Percentiles rank a stretch among this genome's conserved stretches.
Evolutionary conservation across 2,329 filamentous ascomycete species (phyloP).

Genomic region (Curvularia eragrostidis): DNA sequence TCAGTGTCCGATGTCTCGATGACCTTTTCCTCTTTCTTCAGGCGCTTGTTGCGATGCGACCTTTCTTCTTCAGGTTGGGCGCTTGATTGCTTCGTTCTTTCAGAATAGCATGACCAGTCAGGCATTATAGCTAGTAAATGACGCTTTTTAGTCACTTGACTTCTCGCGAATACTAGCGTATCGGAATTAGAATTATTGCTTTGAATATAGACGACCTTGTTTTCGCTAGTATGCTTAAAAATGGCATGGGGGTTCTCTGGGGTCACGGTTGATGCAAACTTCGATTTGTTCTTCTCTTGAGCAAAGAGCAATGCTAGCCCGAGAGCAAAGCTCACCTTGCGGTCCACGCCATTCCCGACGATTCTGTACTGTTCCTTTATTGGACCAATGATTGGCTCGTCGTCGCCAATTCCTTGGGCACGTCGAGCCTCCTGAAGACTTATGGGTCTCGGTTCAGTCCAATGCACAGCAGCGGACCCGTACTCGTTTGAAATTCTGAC

Average conservation of each 20-base stretch:
- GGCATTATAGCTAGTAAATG: not conserved
- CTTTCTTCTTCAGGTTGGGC: not conserved
- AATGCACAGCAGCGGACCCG: conserved; percentile 66
- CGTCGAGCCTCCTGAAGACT: conserved; percentile 71
- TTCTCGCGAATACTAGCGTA: not conserved
- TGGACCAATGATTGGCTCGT: conserved; percentile 71
- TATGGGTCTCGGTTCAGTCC: conserved; percentile 66
- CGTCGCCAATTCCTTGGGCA: conserved; percentile 73
- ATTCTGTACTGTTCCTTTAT: conserved; percentile 66
- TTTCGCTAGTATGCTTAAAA: not conserved
- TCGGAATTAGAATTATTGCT: not conserved
- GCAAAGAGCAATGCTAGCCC: conserved; percentile 62
- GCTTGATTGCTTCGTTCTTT: not conserved
- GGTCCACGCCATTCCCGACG: conserved; percentile 78
- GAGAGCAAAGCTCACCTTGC: conserved; percentile 70
- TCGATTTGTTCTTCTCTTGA: conserved; percentile 3
- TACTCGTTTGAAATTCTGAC: conserved; percentile 60
- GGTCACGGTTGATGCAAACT: not conserved
- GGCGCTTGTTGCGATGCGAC: not conserved
- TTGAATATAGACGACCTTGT: not conserved
- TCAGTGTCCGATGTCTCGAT: not conserved
- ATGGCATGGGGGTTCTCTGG: not conserved
- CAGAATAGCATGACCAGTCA: not conserved
- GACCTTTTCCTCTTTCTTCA: not conserved
- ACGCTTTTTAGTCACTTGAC: not conserved